Evolutionary conservation across 1,139 yeast species (phyloP).

Genomic region (Saccharomycopsis hybrid): DNA sequence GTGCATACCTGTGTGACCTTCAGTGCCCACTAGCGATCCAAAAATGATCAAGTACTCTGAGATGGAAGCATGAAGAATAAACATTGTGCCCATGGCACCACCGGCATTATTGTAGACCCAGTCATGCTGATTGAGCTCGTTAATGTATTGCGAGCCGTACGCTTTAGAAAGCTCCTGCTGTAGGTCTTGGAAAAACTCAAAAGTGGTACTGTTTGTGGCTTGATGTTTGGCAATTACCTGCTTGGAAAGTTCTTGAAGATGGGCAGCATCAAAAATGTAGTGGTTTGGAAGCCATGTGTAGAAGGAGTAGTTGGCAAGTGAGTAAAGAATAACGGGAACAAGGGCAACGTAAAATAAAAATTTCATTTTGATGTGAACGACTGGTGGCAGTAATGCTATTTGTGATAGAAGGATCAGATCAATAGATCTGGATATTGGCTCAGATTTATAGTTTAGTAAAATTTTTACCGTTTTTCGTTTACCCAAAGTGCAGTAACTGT

Average conservation of each 20-base stretch:
- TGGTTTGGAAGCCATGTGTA: conserved; percentile 62
- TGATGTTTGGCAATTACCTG: conserved; percentile 35
- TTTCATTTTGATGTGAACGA: no score
- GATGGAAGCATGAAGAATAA: conserved; percentile 91
- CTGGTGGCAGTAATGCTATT: no score
- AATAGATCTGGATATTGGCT: no score
- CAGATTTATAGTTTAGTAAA: no score
- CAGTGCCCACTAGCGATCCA: conserved; percentile 90
- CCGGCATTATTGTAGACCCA: conserved; percentile 99
- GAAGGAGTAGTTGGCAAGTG: conserved; percentile 39
- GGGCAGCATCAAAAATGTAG: conserved; percentile 51
- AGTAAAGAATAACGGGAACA: no score
- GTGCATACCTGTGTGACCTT: conserved; percentile 94
- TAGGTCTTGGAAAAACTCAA: conserved; percentile 45
- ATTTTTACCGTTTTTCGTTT: no score
- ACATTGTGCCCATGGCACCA: conserved; percentile 98
- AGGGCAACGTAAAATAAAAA: no score
- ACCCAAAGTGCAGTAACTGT: no score
- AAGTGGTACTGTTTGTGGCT: conserved; percentile 25
- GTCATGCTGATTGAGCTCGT: conserved; percentile 63
- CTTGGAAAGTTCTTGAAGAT: conserved; percentile 40
- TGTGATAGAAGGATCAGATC: no score
- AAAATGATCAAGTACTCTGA: conserved; percentile 86
- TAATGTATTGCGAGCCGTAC: conserved; percentile 64
- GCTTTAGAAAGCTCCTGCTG: conserved; percentile 51